Evolutionary conservation across 768 basidiomycete genomes (phyloP).

Genomic region (Psilocybe cyanescens): DNA sequence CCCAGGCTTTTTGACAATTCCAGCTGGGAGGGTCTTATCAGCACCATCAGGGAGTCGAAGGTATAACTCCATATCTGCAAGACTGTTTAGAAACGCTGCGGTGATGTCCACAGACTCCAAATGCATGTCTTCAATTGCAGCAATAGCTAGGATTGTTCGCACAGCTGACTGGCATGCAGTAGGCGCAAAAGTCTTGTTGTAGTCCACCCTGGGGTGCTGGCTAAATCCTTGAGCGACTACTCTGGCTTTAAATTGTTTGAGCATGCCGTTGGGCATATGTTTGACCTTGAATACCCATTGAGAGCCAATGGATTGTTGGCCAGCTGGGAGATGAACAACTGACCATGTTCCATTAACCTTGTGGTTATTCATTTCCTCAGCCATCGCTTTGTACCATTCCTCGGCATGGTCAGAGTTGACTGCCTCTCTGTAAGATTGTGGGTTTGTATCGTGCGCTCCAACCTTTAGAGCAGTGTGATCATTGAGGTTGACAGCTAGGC

Average conservation of each 20-base stretch:
- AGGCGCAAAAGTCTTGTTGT: slow-evolving; percentile 6
- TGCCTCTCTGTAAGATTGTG: too few relatives aligned
- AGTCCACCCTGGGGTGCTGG: slow-evolving; percentile 43
- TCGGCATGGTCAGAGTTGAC: too few relatives aligned
- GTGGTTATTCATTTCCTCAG: too few relatives aligned
- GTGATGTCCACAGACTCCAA: slow-evolving; percentile 36
- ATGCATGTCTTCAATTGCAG: slow-evolving; percentile 15
- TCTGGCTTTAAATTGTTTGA: slow-evolving; percentile 42
- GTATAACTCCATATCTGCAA: slow-evolving; percentile 34
- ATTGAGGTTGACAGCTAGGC: too few relatives aligned
- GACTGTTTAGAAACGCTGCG: slow-evolving; percentile 34
- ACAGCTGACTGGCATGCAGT: slow-evolving; percentile 14
- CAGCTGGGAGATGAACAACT: slow-evolving; percentile 34
- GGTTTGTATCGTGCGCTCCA: slow-evolving; percentile 13
- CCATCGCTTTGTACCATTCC: too few relatives aligned
- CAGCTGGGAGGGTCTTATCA: slow-evolving; percentile 3
- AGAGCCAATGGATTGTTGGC: slow-evolving; percentile 34
- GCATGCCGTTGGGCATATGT: slow-evolving; percentile 3
- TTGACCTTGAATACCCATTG: slow-evolving; percentile 48
- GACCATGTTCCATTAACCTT: slow-evolving; percentile 36
- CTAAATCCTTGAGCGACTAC: slow-evolving; percentile 45
- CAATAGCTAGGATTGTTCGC: slow-evolving; percentile 32
- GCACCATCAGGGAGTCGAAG: slow-evolving; percentile 31
- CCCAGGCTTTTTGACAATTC: not conserved
- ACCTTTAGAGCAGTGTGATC: not conserved